phyloP scores from a whole-genome alignment of 805 yeast species.

The Candida succiphila region DNA sequence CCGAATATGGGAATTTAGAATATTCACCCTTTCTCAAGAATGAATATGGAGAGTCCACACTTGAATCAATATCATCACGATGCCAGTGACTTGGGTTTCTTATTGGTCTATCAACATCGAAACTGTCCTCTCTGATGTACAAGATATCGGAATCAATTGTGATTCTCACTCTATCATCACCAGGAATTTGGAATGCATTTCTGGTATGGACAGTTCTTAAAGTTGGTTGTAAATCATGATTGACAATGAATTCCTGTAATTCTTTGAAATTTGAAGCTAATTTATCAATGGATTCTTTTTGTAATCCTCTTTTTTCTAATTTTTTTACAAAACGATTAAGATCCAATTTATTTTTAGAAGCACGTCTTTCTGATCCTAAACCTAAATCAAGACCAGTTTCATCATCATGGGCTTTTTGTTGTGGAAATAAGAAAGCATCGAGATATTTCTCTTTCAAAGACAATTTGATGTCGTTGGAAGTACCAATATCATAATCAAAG shows the following conservation, averaged over 20 bases:
- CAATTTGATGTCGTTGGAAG: conserved; percentile 48
- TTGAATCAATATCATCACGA: conserved; percentile 79
- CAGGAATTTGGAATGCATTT: conserved; percentile 97
- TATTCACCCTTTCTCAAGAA: conserved; percentile 80
- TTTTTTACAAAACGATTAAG: conserved; percentile 45
- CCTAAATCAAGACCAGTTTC: conserved; percentile 25
- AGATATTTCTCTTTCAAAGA: conserved; percentile 74
- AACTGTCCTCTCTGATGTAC: conserved; percentile 84
- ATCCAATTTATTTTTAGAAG: conserved; percentile 13
- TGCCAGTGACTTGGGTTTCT: conserved; percentile 90
- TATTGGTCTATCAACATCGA: conserved; percentile 77
- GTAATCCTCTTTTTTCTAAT: conserved; percentile 52
- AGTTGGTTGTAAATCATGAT: conserved; percentile 70
- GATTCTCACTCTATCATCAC: conserved; percentile 87
- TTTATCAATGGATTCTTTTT: conserved; percentile 39
- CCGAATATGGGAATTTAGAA: conserved; percentile 73
- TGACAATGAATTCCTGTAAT: conserved; percentile 52
- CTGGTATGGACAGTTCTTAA: conserved; percentile 81
- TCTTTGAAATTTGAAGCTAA: conserved; percentile 46
- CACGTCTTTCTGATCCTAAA: conserved; percentile 13
- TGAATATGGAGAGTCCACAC: conserved; percentile 57
- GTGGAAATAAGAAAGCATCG: conserved; percentile 46
- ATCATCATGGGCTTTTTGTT: conserved; percentile 1
- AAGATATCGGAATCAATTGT: conserved; percentile 82
- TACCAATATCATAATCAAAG: conserved; percentile 43